phyloP scores from a whole-genome alignment of 2,329 filamentous ascomycete species.

The Neoscytalidium dimidiatum region DNA sequence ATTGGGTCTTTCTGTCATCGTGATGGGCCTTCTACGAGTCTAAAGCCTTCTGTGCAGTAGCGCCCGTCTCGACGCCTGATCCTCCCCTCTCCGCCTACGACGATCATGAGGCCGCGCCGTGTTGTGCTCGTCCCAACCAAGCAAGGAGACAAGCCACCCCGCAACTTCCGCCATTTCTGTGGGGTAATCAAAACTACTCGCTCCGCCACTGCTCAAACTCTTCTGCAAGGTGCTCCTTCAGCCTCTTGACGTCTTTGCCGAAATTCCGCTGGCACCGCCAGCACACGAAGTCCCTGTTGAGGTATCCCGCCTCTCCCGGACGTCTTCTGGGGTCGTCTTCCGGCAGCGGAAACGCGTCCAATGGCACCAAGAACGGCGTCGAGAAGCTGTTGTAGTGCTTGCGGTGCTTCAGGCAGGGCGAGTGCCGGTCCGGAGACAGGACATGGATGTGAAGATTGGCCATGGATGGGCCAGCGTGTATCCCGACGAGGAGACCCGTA shows the following conservation, averaged over 20 bases:
- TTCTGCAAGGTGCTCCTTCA: slow-evolving; percentile 73
- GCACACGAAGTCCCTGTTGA: slow-evolving; percentile 69
- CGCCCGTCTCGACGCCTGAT: not conserved
- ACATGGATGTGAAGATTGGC: slow-evolving; percentile 89
- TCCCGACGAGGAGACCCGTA: slow-evolving; percentile 71
- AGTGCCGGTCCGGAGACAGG: slow-evolving; percentile 76
- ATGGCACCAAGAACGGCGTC: slow-evolving; percentile 76
- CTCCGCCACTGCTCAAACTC: slow-evolving; percentile 78
- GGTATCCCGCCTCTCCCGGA: slow-evolving; percentile 58
- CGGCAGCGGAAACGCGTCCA: slow-evolving; percentile 78
- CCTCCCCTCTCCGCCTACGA: not conserved
- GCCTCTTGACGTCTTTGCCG: slow-evolving; percentile 68
- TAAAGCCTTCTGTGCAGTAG: slow-evolving; percentile 13
- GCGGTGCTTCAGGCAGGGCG: slow-evolving; percentile 69
- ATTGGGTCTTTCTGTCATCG: not conserved
- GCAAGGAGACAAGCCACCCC: slow-evolving; percentile 9
- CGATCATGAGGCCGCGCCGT: not conserved
- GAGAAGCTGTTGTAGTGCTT: slow-evolving; percentile 94
- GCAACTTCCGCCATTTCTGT: slow-evolving; percentile 2
- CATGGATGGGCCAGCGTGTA: slow-evolving; percentile 91
- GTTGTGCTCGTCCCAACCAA: slow-evolving; percentile 1
- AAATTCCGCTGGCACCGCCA: slow-evolving; percentile 83
- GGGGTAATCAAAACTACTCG: slow-evolving; percentile 44
- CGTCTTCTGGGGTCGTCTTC: slow-evolving; percentile 64
- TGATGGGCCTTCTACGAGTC: not conserved